These are phyloP conservation scores for Pichia eremophila DNA, from an alignment of 805 yeast species.

Conservation along the genomic window DNA sequence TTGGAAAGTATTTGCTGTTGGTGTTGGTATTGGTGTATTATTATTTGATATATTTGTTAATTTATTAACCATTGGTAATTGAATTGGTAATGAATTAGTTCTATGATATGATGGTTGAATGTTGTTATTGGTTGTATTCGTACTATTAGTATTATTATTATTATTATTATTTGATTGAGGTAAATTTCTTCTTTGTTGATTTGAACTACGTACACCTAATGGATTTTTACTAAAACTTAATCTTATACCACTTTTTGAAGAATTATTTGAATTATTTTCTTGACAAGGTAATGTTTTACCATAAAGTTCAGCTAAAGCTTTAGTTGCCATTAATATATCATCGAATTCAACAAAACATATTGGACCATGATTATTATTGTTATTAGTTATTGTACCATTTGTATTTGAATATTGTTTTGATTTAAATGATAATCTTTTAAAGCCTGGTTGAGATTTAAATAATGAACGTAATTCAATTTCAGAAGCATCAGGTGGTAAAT, in stretches of 20 bases:
- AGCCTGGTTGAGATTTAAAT: conserved; percentile 85
- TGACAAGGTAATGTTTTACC: conserved; percentile 86
- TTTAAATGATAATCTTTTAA: conserved; percentile 84
- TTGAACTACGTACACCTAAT: conserved; percentile 80
- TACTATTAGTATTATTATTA: background rate
- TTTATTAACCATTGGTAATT: background rate
- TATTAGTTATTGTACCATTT: too few relatives aligned
- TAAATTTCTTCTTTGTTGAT: conserved; percentile 24
- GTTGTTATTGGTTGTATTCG: background rate
- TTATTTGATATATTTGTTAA: too few relatives aligned
- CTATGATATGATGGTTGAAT: background rate
- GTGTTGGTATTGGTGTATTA: too few relatives aligned
- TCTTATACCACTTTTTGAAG: conserved; percentile 75
- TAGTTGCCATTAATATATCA: conserved; percentile 86
- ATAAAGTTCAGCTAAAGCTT: conserved; percentile 87
- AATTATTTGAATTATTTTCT: conserved; percentile 31
- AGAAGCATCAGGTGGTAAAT: conserved; percentile 93
- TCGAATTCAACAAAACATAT: conserved; percentile 99
- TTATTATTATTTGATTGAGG: background rate
- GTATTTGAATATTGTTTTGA: conserved; percentile 39
- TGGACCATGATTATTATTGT: conserved; percentile 58
- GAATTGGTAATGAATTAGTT: background rate
- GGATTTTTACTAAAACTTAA: conserved; percentile 94
- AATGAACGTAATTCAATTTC: conserved; percentile 84
- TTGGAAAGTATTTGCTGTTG: too few relatives aligned